Percentiles rank a stretch among this genome's conserved stretches.
These are phyloP conservation scores for Lactarius akahatsu DNA, from an alignment of 768 basidiomycete genomes.

Conservation along the genomic window DNA sequence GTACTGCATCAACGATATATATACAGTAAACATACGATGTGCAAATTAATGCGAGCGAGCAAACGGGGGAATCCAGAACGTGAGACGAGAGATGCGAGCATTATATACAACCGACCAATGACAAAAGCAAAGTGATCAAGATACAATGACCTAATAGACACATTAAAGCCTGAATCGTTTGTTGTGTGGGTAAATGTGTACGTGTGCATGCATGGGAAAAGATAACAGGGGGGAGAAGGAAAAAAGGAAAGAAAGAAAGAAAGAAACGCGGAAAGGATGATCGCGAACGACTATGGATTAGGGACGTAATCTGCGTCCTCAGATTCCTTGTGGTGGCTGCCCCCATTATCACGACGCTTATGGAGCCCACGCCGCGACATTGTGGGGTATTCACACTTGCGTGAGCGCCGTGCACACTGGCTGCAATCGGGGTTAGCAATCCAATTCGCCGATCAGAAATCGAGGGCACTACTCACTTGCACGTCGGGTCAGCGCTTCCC, in stretches of 20 bases:
- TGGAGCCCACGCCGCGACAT: constrained; percentile 31
- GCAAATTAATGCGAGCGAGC: constrained; percentile 13
- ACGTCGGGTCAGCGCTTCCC: constrained; percentile 27
- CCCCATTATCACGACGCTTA: constrained; percentile 26
- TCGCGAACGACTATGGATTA: constrained; percentile 13
- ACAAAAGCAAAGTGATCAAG: constrained; percentile 3
- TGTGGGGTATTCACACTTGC: constrained; percentile 30
- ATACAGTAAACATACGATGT: constrained; percentile 17
- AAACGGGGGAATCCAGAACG: constrained; percentile 2
- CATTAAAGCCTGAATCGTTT: constrained; percentile 4
- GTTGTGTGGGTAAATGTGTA: neutral
- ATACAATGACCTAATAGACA: constrained; percentile 20
- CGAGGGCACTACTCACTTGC: constrained; percentile 26
- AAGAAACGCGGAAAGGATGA: neutral
- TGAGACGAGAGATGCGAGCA: neutral
- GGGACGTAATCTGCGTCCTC: constrained; percentile 26
- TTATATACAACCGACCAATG: constrained; percentile 25
- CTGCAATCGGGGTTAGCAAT: constrained; percentile 16
- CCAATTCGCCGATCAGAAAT: constrained; percentile 5
- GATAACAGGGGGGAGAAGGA: neutral
- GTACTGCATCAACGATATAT: constrained; percentile 14
- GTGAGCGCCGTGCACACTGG: constrained; percentile 29
- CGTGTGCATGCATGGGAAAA: neutral
- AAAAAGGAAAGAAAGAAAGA: neutral
- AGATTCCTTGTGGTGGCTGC: constrained; percentile 15